These are phyloP conservation scores for Saccharomycopsis sp. DNA, from an alignment of 805 yeast species.

Conservation along the genomic window DNA sequence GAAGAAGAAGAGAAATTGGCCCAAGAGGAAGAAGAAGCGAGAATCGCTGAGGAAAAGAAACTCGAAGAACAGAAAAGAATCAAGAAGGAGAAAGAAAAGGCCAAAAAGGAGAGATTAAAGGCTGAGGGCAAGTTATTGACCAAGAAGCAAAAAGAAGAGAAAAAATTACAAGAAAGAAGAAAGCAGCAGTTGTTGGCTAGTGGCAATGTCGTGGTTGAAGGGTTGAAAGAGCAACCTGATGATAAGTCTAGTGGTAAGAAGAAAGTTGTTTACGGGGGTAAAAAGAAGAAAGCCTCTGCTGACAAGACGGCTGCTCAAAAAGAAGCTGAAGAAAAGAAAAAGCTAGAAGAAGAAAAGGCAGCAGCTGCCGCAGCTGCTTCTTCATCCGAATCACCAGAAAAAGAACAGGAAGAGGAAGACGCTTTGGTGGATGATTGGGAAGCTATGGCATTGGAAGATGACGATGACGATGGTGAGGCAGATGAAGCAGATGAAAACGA, in stretches of 20 bases:
- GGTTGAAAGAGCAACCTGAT: constrained; percentile 36
- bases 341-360: constrained; percentile 24
- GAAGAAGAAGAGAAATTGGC: constrained; percentile 61
- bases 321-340: constrained; percentile 25
- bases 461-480: constrained; percentile 32
- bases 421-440: constrained; percentile 84
- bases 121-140: constrained; percentile 93
- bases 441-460: constrained; percentile 52
- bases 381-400: constrained; percentile 24
- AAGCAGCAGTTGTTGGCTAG: constrained; percentile 74
- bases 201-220: constrained; percentile 60
- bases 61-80: constrained; percentile 49
- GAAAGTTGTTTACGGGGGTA: constrained; percentile 62
- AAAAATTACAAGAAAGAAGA: constrained; percentile 77
- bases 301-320: constrained; percentile 22
- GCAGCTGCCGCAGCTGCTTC: constrained; percentile 22
- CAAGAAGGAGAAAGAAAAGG: constrained; percentile 82
- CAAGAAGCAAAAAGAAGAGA: constrained; percentile 92
- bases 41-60: constrained; percentile 35
- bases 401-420: constrained; percentile 39
- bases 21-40: constrained; percentile 42
- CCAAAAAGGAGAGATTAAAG: constrained; percentile 81
- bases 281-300: constrained; percentile 43
- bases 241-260: constrained; percentile 34
- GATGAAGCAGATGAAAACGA: constrained; percentile 31